Conservation (phyloP, 1,139 yeast genomes). For the Diutina rugosa region DNA sequence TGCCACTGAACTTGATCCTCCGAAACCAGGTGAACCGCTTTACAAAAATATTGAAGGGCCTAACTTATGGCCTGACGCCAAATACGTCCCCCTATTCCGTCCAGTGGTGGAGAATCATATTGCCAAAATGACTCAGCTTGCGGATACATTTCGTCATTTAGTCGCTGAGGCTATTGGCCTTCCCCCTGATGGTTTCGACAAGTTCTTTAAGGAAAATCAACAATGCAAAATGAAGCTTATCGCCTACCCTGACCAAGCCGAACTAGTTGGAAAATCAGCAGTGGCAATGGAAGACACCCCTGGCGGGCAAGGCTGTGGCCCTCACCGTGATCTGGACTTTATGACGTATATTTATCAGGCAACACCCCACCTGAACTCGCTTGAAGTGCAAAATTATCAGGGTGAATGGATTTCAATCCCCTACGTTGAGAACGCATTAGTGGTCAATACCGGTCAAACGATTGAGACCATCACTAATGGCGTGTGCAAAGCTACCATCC, state of each 20-base stretch:
- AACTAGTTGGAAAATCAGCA: conserved; percentile 16
- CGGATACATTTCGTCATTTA: conserved; percentile 28
- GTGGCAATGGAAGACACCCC: conserved; percentile 27
- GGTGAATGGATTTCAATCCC: conserved; percentile 54
- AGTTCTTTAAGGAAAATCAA: conserved; percentile 37
- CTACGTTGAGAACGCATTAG: conserved; percentile 27
- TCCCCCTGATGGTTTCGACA: conserved; percentile 27
- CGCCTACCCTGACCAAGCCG: conserved; percentile 32
- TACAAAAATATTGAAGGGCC: conserved; percentile 56
- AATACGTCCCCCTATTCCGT: conserved; percentile 36
- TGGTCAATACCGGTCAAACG: conserved; percentile 44
- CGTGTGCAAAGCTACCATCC: conserved; percentile 54
- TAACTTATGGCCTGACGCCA: conserved; percentile 43
- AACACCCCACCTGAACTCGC: conserved; percentile 31
- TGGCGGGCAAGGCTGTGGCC: conserved; percentile 51
- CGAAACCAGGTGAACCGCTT: conserved; percentile 30
- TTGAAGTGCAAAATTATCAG: conserved; percentile 50
- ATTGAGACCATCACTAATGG: conserved; percentile 41
- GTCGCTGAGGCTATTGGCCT: conserved; percentile 46
- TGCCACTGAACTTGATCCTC: conserved; percentile 46
- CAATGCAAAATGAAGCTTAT: conserved; percentile 43
- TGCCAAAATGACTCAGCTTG: conserved; percentile 31
- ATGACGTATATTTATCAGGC: conserved; percentile 51
- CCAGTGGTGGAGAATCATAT: conserved; percentile 32
- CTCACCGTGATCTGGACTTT: conserved; percentile 60